phyloP scores from a whole-genome alignment of 805 yeast genomes.

The Brettanomyces sp. region DNA sequence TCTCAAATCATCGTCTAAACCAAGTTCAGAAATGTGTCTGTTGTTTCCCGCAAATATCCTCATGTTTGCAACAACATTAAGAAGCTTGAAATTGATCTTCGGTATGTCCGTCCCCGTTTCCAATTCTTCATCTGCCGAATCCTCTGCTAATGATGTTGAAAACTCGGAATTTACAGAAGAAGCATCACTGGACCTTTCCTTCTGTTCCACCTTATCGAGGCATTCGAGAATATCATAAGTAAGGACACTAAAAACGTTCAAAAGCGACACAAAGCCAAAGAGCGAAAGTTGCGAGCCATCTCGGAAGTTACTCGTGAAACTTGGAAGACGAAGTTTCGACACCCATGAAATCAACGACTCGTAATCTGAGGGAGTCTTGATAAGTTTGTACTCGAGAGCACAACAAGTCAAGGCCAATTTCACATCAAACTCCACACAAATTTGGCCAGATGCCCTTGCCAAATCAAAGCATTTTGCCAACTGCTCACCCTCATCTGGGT shows the following conservation, averaged over 20 bases:
- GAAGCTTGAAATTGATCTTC: constrained; percentile 16
- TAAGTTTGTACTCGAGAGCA: constrained; percentile 17
- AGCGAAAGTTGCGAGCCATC: constrained; percentile 15
- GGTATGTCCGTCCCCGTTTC: constrained; percentile 11
- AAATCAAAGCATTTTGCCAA: constrained; percentile 10
- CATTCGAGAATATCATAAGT: constrained; percentile 6
- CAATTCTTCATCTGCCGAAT: constrained; percentile 3
- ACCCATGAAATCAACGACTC: constrained; percentile 14
- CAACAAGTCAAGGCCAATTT: constrained; percentile 16
- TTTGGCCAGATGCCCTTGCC: constrained; percentile 1
- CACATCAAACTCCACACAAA: constrained; percentile 6
- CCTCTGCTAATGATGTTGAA: constrained; percentile 1
- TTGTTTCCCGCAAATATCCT: constrained; percentile 23
- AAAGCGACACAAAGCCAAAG: constrained; percentile 19
- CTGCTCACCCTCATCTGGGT: constrained; percentile 10
- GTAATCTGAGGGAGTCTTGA: constrained; percentile 9
- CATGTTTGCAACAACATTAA: constrained; percentile 21
- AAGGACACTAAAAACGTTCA: constrained; percentile 14
- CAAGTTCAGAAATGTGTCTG: constrained; percentile 7
- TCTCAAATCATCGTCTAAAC: constrained; percentile 9
- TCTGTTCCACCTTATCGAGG: constrained; percentile 2
- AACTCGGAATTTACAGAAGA: not conserved
- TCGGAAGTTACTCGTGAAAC: constrained; percentile 11
- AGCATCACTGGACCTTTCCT: not conserved
- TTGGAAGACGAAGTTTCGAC: constrained; percentile 16